phyloP scores from a whole-genome alignment of 1,284 basidiomycete species.

The Pseudozyma pruni region DNA sequence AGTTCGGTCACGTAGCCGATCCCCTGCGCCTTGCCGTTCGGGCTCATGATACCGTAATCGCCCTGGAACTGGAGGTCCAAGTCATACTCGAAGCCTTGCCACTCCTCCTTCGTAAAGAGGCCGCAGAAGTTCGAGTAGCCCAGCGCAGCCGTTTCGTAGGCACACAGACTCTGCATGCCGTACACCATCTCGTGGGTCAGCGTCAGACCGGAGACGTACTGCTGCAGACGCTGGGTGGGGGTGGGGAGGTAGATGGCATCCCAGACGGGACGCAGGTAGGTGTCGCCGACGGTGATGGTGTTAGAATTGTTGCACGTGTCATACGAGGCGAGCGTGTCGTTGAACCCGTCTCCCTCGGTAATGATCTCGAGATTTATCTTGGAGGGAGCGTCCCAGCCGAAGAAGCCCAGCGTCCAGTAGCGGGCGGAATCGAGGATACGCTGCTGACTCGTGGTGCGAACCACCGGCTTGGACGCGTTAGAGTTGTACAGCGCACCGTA shows the following conservation, averaged over 20 bases:
- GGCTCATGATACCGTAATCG: slow-evolving; percentile 81
- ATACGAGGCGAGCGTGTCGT: slow-evolving; percentile 82
- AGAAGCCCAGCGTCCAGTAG: slow-evolving; percentile 70
- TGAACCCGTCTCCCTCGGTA: slow-evolving; percentile 72
- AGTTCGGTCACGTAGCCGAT: slow-evolving; percentile 77
- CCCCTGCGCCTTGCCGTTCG: slow-evolving; percentile 81
- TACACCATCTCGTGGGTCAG: slow-evolving; percentile 69
- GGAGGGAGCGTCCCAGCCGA: slow-evolving; percentile 49
- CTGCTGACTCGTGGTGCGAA: slow-evolving; percentile 70
- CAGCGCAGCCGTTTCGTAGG: slow-evolving; percentile 58
- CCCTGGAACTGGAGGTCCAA: slow-evolving; percentile 70
- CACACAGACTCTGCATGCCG: slow-evolving; percentile 67
- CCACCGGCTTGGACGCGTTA: slow-evolving; percentile 59
- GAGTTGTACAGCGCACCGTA: slow-evolving; percentile 64
- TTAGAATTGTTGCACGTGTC: slow-evolving; percentile 72
- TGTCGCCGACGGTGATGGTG: slow-evolving; percentile 74
- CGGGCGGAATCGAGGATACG: slow-evolving; percentile 89
- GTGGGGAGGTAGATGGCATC: slow-evolving; percentile 58
- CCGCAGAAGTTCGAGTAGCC: slow-evolving; percentile 76
- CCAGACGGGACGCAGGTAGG: slow-evolving; percentile 71
- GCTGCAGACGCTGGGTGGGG: slow-evolving; percentile 55
- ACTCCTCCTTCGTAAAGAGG: slow-evolving; percentile 87
- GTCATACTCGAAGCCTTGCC: slow-evolving; percentile 79
- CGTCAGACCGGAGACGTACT: slow-evolving; percentile 40
- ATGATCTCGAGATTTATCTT: slow-evolving; percentile 63